phyloP scores from a whole-genome alignment of 2,329 filamentous ascomycete genomes.

The Cyanodermella asteris region DNA sequence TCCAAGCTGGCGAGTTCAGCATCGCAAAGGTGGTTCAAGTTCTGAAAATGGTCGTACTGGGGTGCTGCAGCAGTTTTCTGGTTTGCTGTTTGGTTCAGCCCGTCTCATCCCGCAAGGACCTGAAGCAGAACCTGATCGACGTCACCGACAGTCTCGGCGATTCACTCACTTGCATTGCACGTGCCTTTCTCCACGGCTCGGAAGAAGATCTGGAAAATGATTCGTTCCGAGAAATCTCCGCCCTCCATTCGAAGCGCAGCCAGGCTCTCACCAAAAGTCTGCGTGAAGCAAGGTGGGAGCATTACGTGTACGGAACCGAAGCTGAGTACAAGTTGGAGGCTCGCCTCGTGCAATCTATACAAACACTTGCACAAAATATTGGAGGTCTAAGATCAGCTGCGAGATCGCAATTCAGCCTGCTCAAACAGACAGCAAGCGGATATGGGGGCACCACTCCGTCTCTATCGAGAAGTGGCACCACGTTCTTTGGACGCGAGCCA shows the following conservation, averaged over 20 bases:
- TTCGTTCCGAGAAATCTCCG: slow-evolving; percentile 39
- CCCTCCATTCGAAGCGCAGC: slow-evolving; percentile 45
- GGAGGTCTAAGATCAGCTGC: slow-evolving; percentile 80
- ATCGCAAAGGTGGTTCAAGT: slow-evolving; percentile 63
- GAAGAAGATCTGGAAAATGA: slow-evolving; percentile 53
- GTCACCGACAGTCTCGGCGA: slow-evolving; percentile 56
- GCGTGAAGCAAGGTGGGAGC: slow-evolving; percentile 71
- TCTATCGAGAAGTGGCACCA: too few species aligned
- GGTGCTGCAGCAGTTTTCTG: slow-evolving; percentile 45
- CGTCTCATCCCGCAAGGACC: slow-evolving; percentile 48
- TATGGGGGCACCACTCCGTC: slow-evolving; percentile 10
- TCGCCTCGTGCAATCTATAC: slow-evolving; percentile 61
- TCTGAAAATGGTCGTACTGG: slow-evolving; percentile 64
- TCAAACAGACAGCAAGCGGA: slow-evolving; percentile 46
- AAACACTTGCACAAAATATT: slow-evolving; percentile 67
- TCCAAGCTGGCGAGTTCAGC: slow-evolving; percentile 63
- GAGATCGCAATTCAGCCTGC: slow-evolving; percentile 65
- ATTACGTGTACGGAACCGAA: slow-evolving; percentile 63
- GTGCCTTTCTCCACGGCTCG: slow-evolving; percentile 61
- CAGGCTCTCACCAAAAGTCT: slow-evolving; percentile 53
- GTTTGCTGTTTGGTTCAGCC: slow-evolving; percentile 64
- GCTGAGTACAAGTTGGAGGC: slow-evolving; percentile 58
- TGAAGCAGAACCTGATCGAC: slow-evolving; percentile 52
- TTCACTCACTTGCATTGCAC: slow-evolving; percentile 61
- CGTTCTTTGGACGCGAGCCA: too few species aligned